Conservation (phyloP, 805 yeast genomes). For the Starmera quercuum region DNA sequence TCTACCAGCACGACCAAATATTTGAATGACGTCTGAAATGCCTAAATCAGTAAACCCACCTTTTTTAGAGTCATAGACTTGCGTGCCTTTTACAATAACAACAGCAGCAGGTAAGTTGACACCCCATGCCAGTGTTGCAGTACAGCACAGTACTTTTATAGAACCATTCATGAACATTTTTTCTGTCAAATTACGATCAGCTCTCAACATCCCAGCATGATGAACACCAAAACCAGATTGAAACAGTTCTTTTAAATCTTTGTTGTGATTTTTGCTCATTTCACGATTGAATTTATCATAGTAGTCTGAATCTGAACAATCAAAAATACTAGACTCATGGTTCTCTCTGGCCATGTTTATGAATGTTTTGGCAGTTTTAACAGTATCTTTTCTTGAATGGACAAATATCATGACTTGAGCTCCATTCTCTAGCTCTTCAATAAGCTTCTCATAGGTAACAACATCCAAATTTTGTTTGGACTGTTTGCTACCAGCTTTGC, state of each 20-base stretch:
- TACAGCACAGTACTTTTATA: conserved; percentile 84
- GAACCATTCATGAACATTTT: conserved; percentile 81
- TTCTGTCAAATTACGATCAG: conserved; percentile 86
- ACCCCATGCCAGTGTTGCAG: conserved; percentile 99
- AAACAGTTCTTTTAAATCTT: conserved; percentile 75
- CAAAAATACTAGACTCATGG: conserved; percentile 51
- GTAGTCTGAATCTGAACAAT: conserved; percentile 37
- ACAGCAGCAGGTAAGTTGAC: conserved; percentile 97
- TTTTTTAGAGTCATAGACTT: conserved; percentile 85
- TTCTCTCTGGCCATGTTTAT: conserved; percentile 59
- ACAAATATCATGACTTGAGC: conserved; percentile 96
- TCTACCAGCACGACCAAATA: conserved; percentile 98
- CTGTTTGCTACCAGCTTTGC: conserved; percentile 72
- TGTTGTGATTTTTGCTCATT: conserved; percentile 61
- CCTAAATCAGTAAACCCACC: conserved; percentile 95
- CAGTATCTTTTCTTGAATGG: conserved; percentile 90
- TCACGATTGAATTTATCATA: conserved; percentile 51
- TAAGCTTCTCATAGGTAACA: conserved; percentile 68
- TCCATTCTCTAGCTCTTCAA: conserved; percentile 58
- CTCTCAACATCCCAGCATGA: conserved; percentile 93
- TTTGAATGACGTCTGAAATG: conserved; percentile 93
- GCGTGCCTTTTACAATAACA: conserved; percentile 94
- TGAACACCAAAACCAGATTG: conserved; percentile 84
- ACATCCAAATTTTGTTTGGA: conserved; percentile 65
- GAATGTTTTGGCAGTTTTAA: conserved; percentile 69